Evolutionary conservation across 495 filamentous ascomycete species (phyloP), one percentile per base, ranked within the genome.

Genomic region (Aspergillus cavernicola): DNA sequence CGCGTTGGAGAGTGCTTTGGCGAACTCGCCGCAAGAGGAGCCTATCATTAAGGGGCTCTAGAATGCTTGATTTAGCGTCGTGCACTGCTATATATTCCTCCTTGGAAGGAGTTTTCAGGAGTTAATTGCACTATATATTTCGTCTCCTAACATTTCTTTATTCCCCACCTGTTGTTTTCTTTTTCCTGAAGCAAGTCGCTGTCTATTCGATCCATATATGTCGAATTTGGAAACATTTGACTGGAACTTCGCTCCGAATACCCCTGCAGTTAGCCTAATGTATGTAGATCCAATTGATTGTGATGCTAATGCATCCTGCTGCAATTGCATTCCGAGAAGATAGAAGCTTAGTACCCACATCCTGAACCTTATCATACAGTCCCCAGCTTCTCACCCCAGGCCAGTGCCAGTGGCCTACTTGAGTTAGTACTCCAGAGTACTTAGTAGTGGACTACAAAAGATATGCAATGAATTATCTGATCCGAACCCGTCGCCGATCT

Each of bases 1-100:
- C 62, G 93, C 93, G 20, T 64, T 97, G 61, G 87, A 95, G 68
- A 92, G 89, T 67, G 92, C 90, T 13, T 80, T 97, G 57, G 80
- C 84, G 26, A 96, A 92, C 59, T 82, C 63, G 10, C 63, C 61
- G 3, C 58, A 63, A 16, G 63, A 64, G 45, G 64, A 65, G 16
- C 49, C 52, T 19, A 33, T 57, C 22, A 47, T 20, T 19, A 6
- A 32, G 11, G 12, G 4, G 4, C 19, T 4, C 1, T 2, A 44
- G 10, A 15, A 44, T 44, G 23, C 24, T 6, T 31, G 24, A 45
- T 45, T 45, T 43, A 28, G 42, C n/a, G 12, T 11, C 13, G 4
- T 18, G 28, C n/a, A 1, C 20, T 11, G 13, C 22, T 28, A 15
- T 43, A 43, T 29, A 43, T 6, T 43, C 6, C 42, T 45, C 42